Evolutionary conservation across 2,329 filamentous ascomycete species (phyloP).

Genomic region (Aphanocladium album): DNA sequence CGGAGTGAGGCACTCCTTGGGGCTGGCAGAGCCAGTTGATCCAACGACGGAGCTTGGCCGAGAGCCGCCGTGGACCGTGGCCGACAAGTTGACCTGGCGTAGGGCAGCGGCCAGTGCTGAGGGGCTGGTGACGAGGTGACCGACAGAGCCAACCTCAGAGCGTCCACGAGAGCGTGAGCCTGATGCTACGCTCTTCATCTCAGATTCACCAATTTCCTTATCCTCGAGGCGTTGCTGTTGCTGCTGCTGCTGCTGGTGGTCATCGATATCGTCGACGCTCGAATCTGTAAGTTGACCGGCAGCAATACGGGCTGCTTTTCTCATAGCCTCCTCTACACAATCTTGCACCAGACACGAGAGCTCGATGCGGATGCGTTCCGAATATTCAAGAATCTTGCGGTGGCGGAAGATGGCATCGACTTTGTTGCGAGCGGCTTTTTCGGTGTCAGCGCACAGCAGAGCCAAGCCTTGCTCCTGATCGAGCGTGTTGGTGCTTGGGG

Average conservation of each 20-base stretch:
- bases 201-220: constrained; percentile 26
- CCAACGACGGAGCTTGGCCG: constrained; percentile 52
- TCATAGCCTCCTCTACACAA: constrained; percentile 87
- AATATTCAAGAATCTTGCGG: constrained; percentile 89
- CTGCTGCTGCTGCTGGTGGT: constrained; percentile 13
- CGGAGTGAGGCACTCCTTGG: constrained; percentile 84
- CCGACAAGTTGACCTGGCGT: constrained; percentile 32
- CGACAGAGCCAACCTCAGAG: constrained; percentile 45
- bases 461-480: constrained; percentile 92
- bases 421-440: constrained; percentile 76
- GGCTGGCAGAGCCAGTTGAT: constrained; percentile 84
- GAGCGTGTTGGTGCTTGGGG: constrained; percentile 81
- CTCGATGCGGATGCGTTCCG: constrained; percentile 90
- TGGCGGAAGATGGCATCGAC: constrained; percentile 91
- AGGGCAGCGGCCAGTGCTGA: constrained; percentile 54
- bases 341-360: constrained; percentile 91
- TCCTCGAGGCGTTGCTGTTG: constrained; percentile 5
- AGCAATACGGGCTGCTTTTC: constrained; percentile 83
- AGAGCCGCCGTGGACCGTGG: constrained; percentile 27
- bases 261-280: constrained; percentile 48
- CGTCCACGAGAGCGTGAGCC: constrained; percentile 13
- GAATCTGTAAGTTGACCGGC: constrained; percentile 81
- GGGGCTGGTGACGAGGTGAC: constrained; percentile 30
- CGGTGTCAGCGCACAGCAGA: constrained; percentile 83
- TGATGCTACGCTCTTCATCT: constrained; percentile 14